A percentile compares a stretch with the other conserved stretches of the same genome.
phyloP scores from a whole-genome alignment of 345 rosid genomes.

The Citrus sp. region DNA sequence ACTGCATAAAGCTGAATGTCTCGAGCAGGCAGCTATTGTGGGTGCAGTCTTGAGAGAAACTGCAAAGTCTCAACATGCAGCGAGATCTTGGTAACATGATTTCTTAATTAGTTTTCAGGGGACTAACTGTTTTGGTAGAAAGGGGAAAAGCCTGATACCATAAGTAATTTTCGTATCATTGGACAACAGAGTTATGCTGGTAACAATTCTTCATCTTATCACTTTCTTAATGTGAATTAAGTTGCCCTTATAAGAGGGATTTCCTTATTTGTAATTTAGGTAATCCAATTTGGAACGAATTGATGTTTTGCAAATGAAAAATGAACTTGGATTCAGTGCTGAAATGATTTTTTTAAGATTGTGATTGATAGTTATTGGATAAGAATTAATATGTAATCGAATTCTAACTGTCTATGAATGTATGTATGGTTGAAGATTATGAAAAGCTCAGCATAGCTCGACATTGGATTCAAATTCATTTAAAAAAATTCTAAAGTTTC shows the following conservation, averaged over 20 bases:
- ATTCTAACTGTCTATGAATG: too few relatives aligned
- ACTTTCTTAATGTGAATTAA: background rate
- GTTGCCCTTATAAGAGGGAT: slow-evolving; percentile 8
- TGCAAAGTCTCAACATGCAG: slow-evolving; percentile 87
- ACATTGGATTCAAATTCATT: too few relatives aligned
- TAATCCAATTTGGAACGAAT: background rate
- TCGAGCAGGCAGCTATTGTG: slow-evolving; percentile 93
- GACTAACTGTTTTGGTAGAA: background rate
- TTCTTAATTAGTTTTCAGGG: background rate
- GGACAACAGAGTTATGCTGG: background rate
- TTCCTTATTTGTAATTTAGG: background rate
- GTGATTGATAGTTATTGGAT: too few relatives aligned
- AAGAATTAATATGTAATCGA: too few relatives aligned
- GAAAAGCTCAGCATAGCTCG: too few relatives aligned
- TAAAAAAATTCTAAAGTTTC: background rate
- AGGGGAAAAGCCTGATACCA: background rate
- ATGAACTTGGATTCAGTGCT: too few relatives aligned
- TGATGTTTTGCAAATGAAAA: background rate
- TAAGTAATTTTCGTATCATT: background rate
- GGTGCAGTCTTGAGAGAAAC: slow-evolving; percentile 88
- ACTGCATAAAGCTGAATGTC: slow-evolving; percentile 76
- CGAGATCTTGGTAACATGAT: slow-evolving; percentile 60
- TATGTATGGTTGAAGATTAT: too few relatives aligned
- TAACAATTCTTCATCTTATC: background rate
- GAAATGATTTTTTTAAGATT: too few relatives aligned